Conservation (phyloP, 176 grass and related monocot species). For the Triticum aestivum region DNA sequence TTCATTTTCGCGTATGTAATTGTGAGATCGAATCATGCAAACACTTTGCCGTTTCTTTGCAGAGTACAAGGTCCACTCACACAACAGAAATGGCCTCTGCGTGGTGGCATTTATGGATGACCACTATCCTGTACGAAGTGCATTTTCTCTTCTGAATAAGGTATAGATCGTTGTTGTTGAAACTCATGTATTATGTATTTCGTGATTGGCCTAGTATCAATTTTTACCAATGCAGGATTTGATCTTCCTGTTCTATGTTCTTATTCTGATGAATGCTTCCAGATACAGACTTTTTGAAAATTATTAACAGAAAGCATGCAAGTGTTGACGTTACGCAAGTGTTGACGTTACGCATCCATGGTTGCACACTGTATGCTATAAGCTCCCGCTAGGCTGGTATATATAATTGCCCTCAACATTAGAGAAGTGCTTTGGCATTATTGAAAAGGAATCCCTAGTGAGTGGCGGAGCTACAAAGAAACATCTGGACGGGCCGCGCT, state of each 20-base stretch:
- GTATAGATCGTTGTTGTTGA: constrained; percentile 19
- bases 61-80: constrained; percentile 93
- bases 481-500: no score
- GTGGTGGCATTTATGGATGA: constrained; percentile 92
- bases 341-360: not conserved
- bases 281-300: not conserved
- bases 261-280: not conserved
- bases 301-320: not conserved
- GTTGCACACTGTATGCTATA: not conserved
- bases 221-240: not conserved
- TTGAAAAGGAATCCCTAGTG: not conserved
- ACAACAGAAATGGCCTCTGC: constrained; percentile 88
- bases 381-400: not conserved
- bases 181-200: not conserved
- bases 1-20: not conserved
- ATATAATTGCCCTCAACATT: not conserved
- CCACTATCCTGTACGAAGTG: constrained; percentile 92
- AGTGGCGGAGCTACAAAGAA: not conserved
- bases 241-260: not conserved
- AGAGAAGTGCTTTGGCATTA: not conserved
- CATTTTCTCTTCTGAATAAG: constrained; percentile 93
- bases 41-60: not conserved
- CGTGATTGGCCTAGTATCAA: not conserved
- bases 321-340: not conserved
- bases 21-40: not conserved